These are phyloP conservation scores for Coniferiporia weirii DNA, from an alignment of 1,284 basidiomycete genomes.

Conservation along the genomic window DNA sequence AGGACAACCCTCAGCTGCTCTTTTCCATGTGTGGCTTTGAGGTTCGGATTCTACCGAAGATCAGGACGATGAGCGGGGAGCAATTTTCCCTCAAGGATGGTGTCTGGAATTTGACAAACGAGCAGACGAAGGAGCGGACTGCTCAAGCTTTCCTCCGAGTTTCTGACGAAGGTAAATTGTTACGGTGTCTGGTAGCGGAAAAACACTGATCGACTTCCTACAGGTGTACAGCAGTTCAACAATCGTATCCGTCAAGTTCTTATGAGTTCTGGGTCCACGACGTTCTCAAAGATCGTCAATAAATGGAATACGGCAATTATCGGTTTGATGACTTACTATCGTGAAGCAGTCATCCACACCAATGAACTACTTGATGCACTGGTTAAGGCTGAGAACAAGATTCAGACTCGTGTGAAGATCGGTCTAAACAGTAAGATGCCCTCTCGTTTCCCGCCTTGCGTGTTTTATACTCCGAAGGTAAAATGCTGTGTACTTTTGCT, in stretches of 20 bases:
- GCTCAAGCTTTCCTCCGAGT: slow-evolving; percentile 97
- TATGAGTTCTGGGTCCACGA: slow-evolving; percentile 98
- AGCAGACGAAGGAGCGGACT: slow-evolving; percentile 95
- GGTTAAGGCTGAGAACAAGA: slow-evolving; percentile 98
- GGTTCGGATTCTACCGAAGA: slow-evolving; percentile 94
- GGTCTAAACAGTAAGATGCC: slow-evolving; percentile 99
- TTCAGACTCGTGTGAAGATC: slow-evolving; percentile 99
- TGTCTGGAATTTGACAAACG: slow-evolving; percentile 96
- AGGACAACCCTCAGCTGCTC: slow-evolving; percentile 95
- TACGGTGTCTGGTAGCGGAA: not conserved
- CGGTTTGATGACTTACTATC: slow-evolving; percentile 96
- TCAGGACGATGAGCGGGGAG: slow-evolving; percentile 90
- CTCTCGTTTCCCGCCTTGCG: slow-evolving; percentile 94
- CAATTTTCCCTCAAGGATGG: slow-evolving; percentile 96
- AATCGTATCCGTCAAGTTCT: slow-evolving; percentile 95
- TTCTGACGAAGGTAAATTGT: slow-evolving; percentile 75
- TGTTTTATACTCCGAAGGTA: slow-evolving; percentile 93
- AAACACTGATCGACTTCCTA: slow-evolving; percentile 22
- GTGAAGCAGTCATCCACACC: slow-evolving; percentile 98
- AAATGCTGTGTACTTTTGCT: slow-evolving; percentile 12
- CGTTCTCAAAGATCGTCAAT: slow-evolving; percentile 99
- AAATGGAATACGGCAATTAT: slow-evolving; percentile 98
- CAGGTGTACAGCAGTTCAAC: slow-evolving; percentile 91
- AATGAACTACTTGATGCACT: slow-evolving; percentile 91
- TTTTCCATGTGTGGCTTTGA: slow-evolving; percentile 99